phyloP scores from a whole-genome alignment of 345 rosid genomes.

The Balakata baccata region DNA sequence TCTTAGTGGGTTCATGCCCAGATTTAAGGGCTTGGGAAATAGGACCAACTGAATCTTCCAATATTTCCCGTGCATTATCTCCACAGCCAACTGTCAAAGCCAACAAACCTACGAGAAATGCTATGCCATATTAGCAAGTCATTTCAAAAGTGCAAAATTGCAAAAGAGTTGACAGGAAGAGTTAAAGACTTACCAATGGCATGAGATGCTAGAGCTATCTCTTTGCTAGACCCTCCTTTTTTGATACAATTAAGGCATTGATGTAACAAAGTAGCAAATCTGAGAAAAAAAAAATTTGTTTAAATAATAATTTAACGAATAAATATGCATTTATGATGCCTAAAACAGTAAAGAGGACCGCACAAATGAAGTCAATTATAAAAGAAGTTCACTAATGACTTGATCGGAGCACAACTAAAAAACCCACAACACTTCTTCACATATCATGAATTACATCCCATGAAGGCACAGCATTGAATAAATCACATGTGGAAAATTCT shows the following conservation, averaged over 20 bases:
- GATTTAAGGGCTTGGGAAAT: slow-evolving; percentile 70
- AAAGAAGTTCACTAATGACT: neutral
- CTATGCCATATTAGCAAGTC: neutral
- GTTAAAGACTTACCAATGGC: slow-evolving; percentile 52
- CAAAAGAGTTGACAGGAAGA: slow-evolving; percentile 1
- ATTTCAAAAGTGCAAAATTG: neutral
- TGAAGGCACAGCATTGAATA: neutral
- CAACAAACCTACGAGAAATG: slow-evolving; percentile 60
- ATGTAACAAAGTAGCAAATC: slow-evolving; percentile 82
- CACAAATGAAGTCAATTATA: neutral
- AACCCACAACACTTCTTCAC: neutral
- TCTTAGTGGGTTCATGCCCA: slow-evolving; percentile 49
- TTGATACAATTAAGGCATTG: slow-evolving; percentile 63
- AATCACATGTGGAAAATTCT: slow-evolving; percentile 10
- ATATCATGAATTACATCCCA: neutral
- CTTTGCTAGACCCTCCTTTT: slow-evolving; percentile 75
- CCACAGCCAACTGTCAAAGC: slow-evolving; percentile 77
- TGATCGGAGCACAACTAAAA: neutral
- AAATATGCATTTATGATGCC: too few species aligned
- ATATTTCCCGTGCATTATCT: slow-evolving; percentile 55
- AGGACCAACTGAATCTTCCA: slow-evolving; percentile 59
- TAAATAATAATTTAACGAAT: neutral
- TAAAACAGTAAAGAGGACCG: too few species aligned
- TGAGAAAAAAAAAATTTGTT: slow-evolving; percentile 22
- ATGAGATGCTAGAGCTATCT: slow-evolving; percentile 66